phyloP scores from a whole-genome alignment of 163 green algal genomes.

The Prototheca wickerhamii region DNA sequence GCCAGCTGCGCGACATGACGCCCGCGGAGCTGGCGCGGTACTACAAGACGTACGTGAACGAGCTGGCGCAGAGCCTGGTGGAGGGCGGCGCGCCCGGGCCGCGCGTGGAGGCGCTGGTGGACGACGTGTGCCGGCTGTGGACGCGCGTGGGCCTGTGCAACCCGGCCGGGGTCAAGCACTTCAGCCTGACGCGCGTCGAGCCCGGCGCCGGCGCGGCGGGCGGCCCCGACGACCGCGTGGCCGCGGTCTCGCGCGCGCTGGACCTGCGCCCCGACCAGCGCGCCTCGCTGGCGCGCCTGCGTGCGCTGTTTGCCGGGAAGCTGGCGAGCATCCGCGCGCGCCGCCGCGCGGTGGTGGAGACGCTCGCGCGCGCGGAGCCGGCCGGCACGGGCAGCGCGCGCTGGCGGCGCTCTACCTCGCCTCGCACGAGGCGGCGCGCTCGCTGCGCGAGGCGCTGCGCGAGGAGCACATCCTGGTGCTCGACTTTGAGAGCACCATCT shows the following conservation, averaged over 20 bases:
- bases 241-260: constrained; percentile 33
- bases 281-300: constrained; percentile 52
- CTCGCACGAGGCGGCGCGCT: constrained; percentile 23
- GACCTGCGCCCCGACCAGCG: constrained; percentile 52
- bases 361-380: constrained; percentile 15
- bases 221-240: constrained; percentile 12
- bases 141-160: constrained; percentile 18
- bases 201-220: constrained; percentile 1
- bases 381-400: constrained; percentile 14
- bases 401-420: constrained; percentile 18
- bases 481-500: constrained; percentile 36
- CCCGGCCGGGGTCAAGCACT: constrained; percentile 22
- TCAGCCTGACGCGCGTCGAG: constrained; percentile 15
- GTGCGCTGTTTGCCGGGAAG: constrained; percentile 61
- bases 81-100: constrained; percentile 7
- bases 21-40: constrained; percentile 26
- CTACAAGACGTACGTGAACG: constrained; percentile 36
- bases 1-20: constrained; percentile 27
- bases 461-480: constrained; percentile 41
- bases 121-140: constrained; percentile 19
- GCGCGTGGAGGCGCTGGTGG: constrained; percentile 18
- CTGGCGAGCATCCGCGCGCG: constrained; percentile 56
- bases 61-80: constrained; percentile 28
- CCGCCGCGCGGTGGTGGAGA: constrained; percentile 49
- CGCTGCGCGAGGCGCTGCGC: constrained; percentile 25